Conservation (phyloP, 495 filamentous ascomycete species). For the Neurospora tetraspora region DNA sequence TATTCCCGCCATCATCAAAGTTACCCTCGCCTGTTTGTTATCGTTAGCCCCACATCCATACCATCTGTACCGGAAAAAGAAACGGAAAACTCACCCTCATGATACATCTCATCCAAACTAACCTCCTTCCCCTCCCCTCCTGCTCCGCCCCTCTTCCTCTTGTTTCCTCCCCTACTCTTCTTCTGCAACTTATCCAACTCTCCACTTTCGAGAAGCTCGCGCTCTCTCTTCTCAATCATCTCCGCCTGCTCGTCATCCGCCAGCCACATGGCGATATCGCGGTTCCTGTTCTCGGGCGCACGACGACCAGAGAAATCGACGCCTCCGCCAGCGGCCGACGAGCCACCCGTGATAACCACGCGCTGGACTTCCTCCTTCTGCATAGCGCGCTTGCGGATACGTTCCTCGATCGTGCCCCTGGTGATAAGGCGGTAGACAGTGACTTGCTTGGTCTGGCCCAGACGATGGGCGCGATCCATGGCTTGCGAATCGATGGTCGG, state of each 20-base stretch:
- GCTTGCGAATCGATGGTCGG: slow-evolving; percentile 97
- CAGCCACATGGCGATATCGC: slow-evolving; percentile 95
- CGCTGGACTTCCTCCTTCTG: slow-evolving; percentile 99
- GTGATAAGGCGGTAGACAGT: slow-evolving; percentile 98
- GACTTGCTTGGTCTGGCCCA: slow-evolving; percentile 92
- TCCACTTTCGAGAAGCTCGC: slow-evolving; percentile 57
- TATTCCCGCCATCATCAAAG: slow-evolving; percentile 56
- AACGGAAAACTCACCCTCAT: slow-evolving; percentile 66
- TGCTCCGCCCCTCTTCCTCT: slow-evolving; percentile 26
- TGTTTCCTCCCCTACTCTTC: slow-evolving; percentile 19
- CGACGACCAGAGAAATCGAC: slow-evolving; percentile 91
- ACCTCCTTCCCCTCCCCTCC: slow-evolving; percentile 41
- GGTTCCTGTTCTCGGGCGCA: slow-evolving; percentile 75
- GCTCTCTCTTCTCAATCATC: slow-evolving; percentile 79
- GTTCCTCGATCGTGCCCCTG: slow-evolving; percentile 93
- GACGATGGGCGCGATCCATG: slow-evolving; percentile 97
- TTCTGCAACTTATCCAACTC: slow-evolving; percentile 60
- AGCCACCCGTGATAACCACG: slow-evolving; percentile 87
- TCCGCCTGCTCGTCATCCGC: slow-evolving; percentile 92
- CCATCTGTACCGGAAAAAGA: too few relatives aligned
- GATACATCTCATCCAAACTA: slow-evolving; percentile 94
- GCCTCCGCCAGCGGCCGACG: slow-evolving; percentile 40
- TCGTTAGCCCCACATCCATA: slow-evolving; percentile 2
- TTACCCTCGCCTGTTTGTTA: slow-evolving; percentile 68
- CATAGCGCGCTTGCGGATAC: slow-evolving; percentile 91